Conservation (phyloP, 257 asterid genomes). For the Prunella vulgaris region DNA sequence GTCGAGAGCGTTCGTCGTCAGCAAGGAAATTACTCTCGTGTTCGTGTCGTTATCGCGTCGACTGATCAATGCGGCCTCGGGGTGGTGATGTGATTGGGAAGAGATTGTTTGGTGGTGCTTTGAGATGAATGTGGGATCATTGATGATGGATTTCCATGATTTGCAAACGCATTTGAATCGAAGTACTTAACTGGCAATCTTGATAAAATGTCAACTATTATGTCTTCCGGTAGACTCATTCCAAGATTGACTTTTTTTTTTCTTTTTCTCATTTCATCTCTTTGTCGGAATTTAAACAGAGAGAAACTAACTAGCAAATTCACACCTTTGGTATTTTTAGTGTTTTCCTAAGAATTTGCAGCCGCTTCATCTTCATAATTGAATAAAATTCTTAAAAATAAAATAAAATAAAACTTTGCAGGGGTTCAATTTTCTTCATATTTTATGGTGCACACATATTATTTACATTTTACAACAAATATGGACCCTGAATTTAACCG, state of each 20-base stretch:
- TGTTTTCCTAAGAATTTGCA: conserved; percentile 8
- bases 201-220: conserved; percentile 37
- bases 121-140: conserved; percentile 27
- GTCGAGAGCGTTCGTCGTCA: conserved; percentile 17
- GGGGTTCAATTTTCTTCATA: too few relatives aligned
- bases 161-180: conserved; percentile 46
- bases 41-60: conserved; percentile 37
- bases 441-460: too few relatives aligned
- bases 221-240: conserved; percentile 43
- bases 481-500: too few relatives aligned
- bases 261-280: neutral
- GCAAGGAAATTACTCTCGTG: conserved; percentile 35
- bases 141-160: conserved; percentile 35
- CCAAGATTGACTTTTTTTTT: neutral
- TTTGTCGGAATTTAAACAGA: neutral
- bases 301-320: neutral
- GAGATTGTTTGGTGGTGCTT: conserved; percentile 19
- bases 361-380: too few relatives aligned
- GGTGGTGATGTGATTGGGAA: neutral
- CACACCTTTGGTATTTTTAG: conserved; percentile 20
- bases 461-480: too few relatives aligned
- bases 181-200: conserved; percentile 29
- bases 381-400: too few relatives aligned
- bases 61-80: conserved; percentile 30
- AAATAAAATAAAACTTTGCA: too few relatives aligned